These are phyloP conservation scores for Wickerhamomyces subpelliculosus DNA, from an alignment of 805 yeast genomes.

Conservation along the genomic window DNA sequence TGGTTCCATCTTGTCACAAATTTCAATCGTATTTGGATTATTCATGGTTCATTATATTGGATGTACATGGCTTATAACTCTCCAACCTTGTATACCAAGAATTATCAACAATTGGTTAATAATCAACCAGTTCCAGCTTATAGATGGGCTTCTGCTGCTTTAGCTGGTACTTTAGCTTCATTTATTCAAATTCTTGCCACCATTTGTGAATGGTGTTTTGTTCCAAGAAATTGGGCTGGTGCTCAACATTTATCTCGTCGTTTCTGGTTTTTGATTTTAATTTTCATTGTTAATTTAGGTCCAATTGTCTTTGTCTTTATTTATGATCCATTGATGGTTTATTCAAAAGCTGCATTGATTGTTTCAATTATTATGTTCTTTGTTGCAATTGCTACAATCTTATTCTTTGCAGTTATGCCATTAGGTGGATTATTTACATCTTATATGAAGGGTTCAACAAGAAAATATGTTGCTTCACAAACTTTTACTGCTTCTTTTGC, in stretches of 20 bases:
- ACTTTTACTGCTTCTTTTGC: constrained; percentile 92
- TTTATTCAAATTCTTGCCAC: constrained; percentile 83
- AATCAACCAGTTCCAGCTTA: constrained; percentile 88
- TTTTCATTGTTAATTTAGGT: constrained; percentile 68
- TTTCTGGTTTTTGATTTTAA: constrained; percentile 60
- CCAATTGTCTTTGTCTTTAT: constrained; percentile 83
- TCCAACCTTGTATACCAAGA: constrained; percentile 81
- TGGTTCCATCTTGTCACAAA: constrained; percentile 95
- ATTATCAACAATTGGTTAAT: constrained; percentile 76
- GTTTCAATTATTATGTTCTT: constrained; percentile 86
- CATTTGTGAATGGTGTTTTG: constrained; percentile 88
- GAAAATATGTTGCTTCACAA: constrained; percentile 89
- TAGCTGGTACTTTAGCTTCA: constrained; percentile 87
- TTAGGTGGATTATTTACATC: constrained; percentile 94
- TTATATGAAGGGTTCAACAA: constrained; percentile 77
- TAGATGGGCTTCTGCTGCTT: constrained; percentile 86
- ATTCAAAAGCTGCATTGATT: constrained; percentile 66
- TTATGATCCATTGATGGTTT: constrained; percentile 60
- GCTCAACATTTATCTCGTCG: constrained; percentile 94
- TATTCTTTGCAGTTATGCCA: constrained; percentile 93
- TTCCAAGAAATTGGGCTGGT: constrained; percentile 98
- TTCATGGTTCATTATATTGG: constrained; percentile 88
- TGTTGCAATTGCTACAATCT: constrained; percentile 74
- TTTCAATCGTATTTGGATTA: constrained; percentile 97
- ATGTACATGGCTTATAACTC: constrained; percentile 91